A percentile compares a stretch with the other conserved stretches of the same genome.
These are phyloP conservation scores for Entonaema liquescens DNA, from an alignment of 495 filamentous ascomycete species.

Conservation along the genomic window DNA sequence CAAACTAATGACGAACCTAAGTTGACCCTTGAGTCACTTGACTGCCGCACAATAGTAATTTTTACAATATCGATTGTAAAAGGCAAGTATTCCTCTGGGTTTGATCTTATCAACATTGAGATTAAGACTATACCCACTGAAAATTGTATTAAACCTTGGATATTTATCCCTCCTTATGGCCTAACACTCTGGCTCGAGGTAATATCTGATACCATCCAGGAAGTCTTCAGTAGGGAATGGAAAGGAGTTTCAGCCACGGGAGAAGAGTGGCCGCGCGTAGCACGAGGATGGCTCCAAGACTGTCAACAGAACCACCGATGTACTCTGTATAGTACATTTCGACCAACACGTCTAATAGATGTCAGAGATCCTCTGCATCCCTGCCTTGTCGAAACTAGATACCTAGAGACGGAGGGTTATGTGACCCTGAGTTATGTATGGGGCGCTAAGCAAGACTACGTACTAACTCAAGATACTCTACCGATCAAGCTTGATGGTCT, in stretches of 20 bases:
- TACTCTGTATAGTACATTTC: neutral
- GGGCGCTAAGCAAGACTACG: constrained; percentile 5
- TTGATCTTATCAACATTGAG: constrained; percentile 11
- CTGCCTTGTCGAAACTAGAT: constrained; percentile 1
- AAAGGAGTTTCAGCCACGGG: neutral
- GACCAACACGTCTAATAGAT: constrained; percentile 10
- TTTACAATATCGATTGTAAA: neutral
- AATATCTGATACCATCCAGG: neutral
- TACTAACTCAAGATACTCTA: neutral
- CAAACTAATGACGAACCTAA: neutral
- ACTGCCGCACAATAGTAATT: neutral
- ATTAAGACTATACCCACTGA: constrained; percentile 9
- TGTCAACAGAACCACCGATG: constrained; percentile 2
- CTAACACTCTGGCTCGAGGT: constrained; percentile 9
- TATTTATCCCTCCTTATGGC: constrained; percentile 16
- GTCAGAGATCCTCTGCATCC: neutral
- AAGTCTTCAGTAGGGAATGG: constrained; percentile 1
- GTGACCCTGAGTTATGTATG: constrained; percentile 12
- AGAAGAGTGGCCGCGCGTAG: constrained; percentile 3
- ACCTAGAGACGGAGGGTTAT: neutral
- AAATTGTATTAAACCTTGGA: constrained; percentile 5
- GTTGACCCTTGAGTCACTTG: constrained; percentile 1
- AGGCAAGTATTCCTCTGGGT: constrained; percentile 2
- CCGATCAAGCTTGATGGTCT: neutral
- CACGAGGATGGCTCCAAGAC: constrained; percentile 2